Evolutionary conservation across 371 early-diverging fungal species (phyloP).

Genomic region (Scutellospora calospora): DNA sequence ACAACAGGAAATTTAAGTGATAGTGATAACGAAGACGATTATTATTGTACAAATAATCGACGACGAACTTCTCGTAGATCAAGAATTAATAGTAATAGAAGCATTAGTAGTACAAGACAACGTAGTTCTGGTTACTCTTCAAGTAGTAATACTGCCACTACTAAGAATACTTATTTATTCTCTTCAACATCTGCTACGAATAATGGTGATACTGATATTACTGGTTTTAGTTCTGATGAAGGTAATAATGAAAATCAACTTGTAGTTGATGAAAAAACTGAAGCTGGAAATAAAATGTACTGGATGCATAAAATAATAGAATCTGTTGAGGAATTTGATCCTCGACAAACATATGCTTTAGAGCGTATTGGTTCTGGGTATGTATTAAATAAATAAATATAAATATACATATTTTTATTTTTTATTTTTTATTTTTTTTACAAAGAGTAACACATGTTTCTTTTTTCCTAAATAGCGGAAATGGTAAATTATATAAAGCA

Average conservation of each 20-base stretch:
- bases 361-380: constrained; percentile 24
- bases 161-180: neutral
- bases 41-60: neutral
- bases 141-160: too few relatives aligned
- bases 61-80: too few relatives aligned
- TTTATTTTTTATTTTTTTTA: too few relatives aligned
- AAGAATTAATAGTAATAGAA: too few relatives aligned
- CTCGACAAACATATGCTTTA: neutral
- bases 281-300: constrained; percentile 9
- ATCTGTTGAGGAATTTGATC: constrained; percentile 6
- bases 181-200: neutral
- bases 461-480: neutral
- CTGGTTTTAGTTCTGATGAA: neutral
- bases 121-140: too few relatives aligned
- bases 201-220: constrained; percentile 6
- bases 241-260: constrained; percentile 1
- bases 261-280: constrained; percentile 13
- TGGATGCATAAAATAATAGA: constrained; percentile 4
- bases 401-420: too few relatives aligned
- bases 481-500: constrained; percentile 38
- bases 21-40: neutral
- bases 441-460: too few relatives aligned
- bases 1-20: neutral
- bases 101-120: too few relatives aligned
- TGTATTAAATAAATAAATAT: neutral